Percentiles rank a stretch among this genome's conserved stretches.
Conservation (phyloP, 768 basidiomycete genomes). For the Mycena vitilis region DNA sequence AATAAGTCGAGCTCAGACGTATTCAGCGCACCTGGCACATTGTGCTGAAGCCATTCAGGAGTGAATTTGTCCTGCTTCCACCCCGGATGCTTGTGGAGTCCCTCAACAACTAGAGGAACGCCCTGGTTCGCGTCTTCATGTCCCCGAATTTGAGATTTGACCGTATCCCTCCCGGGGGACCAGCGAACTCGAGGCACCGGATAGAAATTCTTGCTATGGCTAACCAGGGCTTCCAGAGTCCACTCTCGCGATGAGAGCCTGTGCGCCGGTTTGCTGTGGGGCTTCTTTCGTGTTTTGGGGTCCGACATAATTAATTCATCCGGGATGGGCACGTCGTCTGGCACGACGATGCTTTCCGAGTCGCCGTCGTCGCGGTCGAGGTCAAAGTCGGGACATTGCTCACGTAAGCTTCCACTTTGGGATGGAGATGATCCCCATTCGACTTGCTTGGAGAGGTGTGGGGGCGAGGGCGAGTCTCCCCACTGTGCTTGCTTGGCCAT, state of each 20-base stretch:
- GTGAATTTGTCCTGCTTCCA: slow-evolving; percentile 72
- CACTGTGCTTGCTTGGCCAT: slow-evolving; percentile 34
- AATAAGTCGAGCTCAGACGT: neutral
- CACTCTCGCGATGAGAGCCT: slow-evolving; percentile 60
- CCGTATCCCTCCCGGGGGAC: slow-evolving; percentile 42
- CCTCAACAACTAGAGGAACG: slow-evolving; percentile 72
- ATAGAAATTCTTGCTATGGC: slow-evolving; percentile 54
- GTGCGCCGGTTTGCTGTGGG: slow-evolving; percentile 20
- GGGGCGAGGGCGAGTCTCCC: slow-evolving; percentile 36
- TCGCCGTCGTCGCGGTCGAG: neutral
- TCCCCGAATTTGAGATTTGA: slow-evolving; percentile 45
- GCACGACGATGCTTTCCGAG: neutral
- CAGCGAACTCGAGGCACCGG: slow-evolving; percentile 53
- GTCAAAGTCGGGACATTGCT: neutral
- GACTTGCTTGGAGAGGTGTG: slow-evolving; percentile 25
- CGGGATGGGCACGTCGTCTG: neutral
- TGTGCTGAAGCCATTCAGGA: slow-evolving; percentile 61
- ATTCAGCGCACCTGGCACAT: slow-evolving; percentile 44
- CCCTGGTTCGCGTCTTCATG: slow-evolving; percentile 59
- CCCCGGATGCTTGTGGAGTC: slow-evolving; percentile 61
- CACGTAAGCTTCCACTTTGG: slow-evolving; percentile 4
- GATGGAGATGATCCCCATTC: slow-evolving; percentile 10
- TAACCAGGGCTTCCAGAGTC: slow-evolving; percentile 58
- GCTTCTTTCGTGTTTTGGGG: neutral
- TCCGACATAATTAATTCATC: slow-evolving; percentile 27